A percentile compares a stretch with the other conserved stretches of the same genome.
These are phyloP conservation scores for Microascus cirrosus DNA, from an alignment of 2,329 filamentous ascomycete genomes.

Conservation along the genomic window DNA sequence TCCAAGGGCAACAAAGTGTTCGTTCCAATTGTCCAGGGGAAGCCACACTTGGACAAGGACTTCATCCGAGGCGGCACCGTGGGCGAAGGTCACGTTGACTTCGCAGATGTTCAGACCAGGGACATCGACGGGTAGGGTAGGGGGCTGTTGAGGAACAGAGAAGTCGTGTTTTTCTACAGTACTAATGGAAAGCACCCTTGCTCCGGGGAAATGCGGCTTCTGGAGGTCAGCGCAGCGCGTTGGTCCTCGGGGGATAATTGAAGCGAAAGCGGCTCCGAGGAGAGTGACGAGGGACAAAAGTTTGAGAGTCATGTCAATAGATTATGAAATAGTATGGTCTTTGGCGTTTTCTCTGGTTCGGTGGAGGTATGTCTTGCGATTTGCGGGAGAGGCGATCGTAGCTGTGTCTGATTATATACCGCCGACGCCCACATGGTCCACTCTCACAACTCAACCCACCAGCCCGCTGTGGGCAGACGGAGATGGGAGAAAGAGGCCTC, in stretches of 20 bases:
- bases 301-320: background rate
- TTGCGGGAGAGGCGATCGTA: too few species aligned
- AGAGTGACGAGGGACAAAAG: background rate
- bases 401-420: too few species aligned
- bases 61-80: slow-evolving; percentile 7
- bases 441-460: too few species aligned
- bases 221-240: background rate
- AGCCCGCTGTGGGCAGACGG: too few species aligned
- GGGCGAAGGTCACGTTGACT: slow-evolving; percentile 8
- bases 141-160: background rate
- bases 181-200: background rate
- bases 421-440: too few species aligned
- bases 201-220: background rate
- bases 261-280: background rate
- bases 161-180: background rate
- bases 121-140: background rate
- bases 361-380: too few species aligned
- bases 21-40: slow-evolving; percentile 8
- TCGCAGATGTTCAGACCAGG: slow-evolving; percentile 10
- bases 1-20: slow-evolving; percentile 7
- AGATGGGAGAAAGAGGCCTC: too few species aligned
- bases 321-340: background rate
- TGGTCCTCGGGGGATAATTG: background rate
- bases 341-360: too few species aligned
- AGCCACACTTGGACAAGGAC: slow-evolving; percentile 10